Percentiles rank a stretch among this genome's conserved stretches.
These are phyloP conservation scores for Suhomyces bokatorum DNA, from an alignment of 1,139 yeast species.

Conservation along the genomic window DNA sequence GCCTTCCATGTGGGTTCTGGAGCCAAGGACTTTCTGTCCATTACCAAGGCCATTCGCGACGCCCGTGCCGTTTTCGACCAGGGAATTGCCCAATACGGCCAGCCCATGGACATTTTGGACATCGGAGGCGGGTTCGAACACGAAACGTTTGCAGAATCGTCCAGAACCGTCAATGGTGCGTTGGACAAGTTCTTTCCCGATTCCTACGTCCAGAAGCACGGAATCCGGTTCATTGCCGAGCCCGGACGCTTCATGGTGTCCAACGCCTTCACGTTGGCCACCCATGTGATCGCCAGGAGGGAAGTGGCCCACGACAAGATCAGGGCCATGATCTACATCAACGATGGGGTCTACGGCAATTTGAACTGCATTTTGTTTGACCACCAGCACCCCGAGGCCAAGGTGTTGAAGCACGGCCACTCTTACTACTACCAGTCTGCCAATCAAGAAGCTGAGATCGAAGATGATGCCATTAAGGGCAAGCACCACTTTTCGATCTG, in stretches of 20 bases:
- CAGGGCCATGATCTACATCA: constrained; percentile 65
- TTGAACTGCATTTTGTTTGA: constrained; percentile 92
- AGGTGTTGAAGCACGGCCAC: constrained; percentile 58
- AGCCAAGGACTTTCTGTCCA: constrained; percentile 71
- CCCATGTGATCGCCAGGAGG: constrained; percentile 83
- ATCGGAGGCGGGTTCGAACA: constrained; percentile 93
- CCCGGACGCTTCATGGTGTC: constrained; percentile 93
- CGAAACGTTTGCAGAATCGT: constrained; percentile 63
- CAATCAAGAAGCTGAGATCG: constrained; percentile 18
- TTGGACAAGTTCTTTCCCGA: constrained; percentile 60
- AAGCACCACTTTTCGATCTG: constrained; percentile 65
- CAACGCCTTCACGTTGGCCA: constrained; percentile 80
- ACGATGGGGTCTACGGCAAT: constrained; percentile 95
- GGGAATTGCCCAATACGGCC: constrained; percentile 41
- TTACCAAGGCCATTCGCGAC: constrained; percentile 71
- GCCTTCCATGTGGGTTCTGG: constrained; percentile 98
- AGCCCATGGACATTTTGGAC: constrained; percentile 58
- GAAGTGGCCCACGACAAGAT: constrained; percentile 42
- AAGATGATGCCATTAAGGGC: constrained; percentile 22
- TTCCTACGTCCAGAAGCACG: constrained; percentile 26
- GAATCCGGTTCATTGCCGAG: constrained; percentile 76
- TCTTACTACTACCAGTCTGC: constrained; percentile 45
- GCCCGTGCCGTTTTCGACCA: constrained; percentile 69
- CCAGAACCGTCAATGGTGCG: constrained; percentile 56
- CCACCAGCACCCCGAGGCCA: constrained; percentile 79